These are phyloP conservation scores for Rhodosporidiobolus sp. DNA, from an alignment of 768 basidiomycete species.

Conservation along the genomic window DNA sequence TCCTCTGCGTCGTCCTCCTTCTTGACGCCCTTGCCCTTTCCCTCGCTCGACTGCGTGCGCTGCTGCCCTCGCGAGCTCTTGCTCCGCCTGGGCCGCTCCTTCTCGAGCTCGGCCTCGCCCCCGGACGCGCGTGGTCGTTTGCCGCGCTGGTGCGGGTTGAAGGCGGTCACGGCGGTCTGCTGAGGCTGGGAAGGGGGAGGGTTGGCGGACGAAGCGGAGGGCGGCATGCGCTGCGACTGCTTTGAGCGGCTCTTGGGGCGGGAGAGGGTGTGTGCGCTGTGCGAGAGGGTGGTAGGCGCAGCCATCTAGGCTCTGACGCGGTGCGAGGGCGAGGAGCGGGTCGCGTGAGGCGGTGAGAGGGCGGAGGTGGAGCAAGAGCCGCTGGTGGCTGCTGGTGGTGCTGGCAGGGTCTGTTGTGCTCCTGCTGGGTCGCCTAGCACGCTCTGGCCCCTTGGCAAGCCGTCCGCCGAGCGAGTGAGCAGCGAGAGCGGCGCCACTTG, in stretches of 20 bases:
- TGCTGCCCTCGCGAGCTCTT: conserved; percentile 21
- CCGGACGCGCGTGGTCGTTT: conserved; percentile 1
- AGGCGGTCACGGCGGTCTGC: not conserved
- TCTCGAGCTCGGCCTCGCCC: conserved; percentile 1
- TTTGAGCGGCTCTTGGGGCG: not conserved
- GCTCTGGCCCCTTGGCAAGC: too few relatives aligned
- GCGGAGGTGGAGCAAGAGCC: not conserved
- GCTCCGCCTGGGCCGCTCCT: conserved; percentile 1
- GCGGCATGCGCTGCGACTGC: not conserved
- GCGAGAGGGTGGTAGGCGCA: not conserved
- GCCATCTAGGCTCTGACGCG: not conserved
- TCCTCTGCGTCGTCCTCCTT: not conserved
- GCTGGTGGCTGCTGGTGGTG: not conserved
- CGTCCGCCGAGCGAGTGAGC: too few relatives aligned
- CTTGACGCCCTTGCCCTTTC: conserved; percentile 4
- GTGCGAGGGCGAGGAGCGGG: not conserved
- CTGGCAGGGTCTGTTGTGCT: too few relatives aligned
- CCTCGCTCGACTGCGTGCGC: not conserved
- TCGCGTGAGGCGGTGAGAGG: not conserved
- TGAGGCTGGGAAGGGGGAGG: not conserved
- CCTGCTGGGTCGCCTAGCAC: too few relatives aligned
- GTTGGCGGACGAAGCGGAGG: not conserved
- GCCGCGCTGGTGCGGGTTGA: not conserved
- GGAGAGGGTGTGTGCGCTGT: not conserved
- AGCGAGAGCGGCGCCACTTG: too few relatives aligned